Evolutionary conservation across 768 basidiomycete genomes (phyloP).

Genomic region (Termitomyces sp.): DNA sequence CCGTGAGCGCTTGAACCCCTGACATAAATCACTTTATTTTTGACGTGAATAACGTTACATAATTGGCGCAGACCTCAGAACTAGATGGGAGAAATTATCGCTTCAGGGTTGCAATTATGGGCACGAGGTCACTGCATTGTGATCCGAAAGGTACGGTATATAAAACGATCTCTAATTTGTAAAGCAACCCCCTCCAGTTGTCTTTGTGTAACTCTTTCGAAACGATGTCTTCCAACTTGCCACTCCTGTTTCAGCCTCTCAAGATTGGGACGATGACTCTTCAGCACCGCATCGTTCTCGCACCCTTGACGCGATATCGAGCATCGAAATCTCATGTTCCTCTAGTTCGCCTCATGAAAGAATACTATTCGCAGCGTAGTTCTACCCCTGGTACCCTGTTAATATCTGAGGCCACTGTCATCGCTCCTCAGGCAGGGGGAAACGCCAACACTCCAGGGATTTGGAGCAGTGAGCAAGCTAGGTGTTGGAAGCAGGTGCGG

Average conservation of each 20-base stretch:
- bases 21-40: too few relatives aligned
- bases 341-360: conserved; percentile 26
- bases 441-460: conserved; percentile 45
- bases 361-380: conserved; percentile 43
- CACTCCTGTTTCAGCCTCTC: conserved; percentile 3
- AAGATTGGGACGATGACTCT: background rate
- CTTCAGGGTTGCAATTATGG: too few relatives aligned
- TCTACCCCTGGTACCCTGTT: conserved; percentile 41
- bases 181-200: too few relatives aligned
- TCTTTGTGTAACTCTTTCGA: too few relatives aligned
- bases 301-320: conserved; percentile 5
- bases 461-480: conserved; percentile 34
- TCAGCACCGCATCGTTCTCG: conserved; percentile 5
- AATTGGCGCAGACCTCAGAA: too few relatives aligned
- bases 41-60: too few relatives aligned
- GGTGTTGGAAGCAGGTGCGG: background rate
- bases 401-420: conserved; percentile 47
- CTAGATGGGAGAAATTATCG: too few relatives aligned
- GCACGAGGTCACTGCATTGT: too few relatives aligned
- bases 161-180: too few relatives aligned
- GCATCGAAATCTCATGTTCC: conserved; percentile 21
- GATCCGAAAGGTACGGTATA: too few relatives aligned
- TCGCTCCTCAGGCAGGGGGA: conserved; percentile 40
- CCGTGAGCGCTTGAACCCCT: too few relatives aligned
- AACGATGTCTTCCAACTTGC: background rate